Conservation (phyloP, 768 basidiomycete genomes). For the Leccinum obscurum region DNA sequence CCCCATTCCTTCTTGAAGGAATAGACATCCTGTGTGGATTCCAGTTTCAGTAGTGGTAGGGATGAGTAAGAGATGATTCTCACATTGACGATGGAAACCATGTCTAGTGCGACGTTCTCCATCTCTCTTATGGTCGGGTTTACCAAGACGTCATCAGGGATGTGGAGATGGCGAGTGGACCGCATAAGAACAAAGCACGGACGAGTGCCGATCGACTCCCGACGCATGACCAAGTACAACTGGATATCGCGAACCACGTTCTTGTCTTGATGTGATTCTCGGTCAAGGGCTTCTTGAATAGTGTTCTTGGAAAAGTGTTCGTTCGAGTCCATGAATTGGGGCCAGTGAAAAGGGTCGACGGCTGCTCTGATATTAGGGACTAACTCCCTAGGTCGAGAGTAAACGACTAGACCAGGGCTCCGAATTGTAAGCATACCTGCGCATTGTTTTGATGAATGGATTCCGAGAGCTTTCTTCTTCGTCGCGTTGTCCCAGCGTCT, state of each 20-base stretch:
- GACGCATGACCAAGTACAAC: constrained; percentile 30
- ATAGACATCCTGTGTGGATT: constrained; percentile 25
- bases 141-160: constrained; percentile 24
- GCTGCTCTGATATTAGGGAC: constrained; percentile 24
- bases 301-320: constrained; percentile 21
- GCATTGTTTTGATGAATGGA: constrained; percentile 29
- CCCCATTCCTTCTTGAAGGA: constrained; percentile 32
- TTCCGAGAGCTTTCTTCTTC: constrained; percentile 9
- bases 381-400: constrained; percentile 18
- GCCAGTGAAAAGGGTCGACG: constrained; percentile 30
- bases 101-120: constrained; percentile 28
- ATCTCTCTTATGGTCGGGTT: constrained; percentile 27
- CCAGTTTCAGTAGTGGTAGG: background rate
- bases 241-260: constrained; percentile 19
- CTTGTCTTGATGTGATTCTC: constrained; percentile 21
- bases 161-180: constrained; percentile 27
- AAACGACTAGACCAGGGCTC: background rate
- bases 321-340: constrained; percentile 26
- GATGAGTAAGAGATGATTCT: background rate
- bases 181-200: constrained; percentile 32
- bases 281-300: constrained; percentile 28
- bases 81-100: constrained; percentile 29
- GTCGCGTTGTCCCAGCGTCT: constrained; percentile 21
- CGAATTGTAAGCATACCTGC: constrained; percentile 16
- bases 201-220: constrained; percentile 30